phyloP scores from a whole-genome alignment of 2,329 filamentous ascomycete species.

The Alternaria panax region DNA sequence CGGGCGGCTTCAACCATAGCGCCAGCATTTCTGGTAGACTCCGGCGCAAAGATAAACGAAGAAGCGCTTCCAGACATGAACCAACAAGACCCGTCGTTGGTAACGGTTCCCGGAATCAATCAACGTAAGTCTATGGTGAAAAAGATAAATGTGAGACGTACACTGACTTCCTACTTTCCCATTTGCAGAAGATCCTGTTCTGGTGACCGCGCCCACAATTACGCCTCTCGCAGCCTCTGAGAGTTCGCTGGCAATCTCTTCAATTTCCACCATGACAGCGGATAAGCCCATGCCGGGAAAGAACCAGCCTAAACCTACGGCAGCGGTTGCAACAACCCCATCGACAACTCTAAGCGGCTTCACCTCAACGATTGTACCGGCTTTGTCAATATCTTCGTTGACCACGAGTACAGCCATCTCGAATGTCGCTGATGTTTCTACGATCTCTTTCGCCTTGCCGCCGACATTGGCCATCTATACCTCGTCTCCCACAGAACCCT shows the following conservation, averaged over 20 bases:
- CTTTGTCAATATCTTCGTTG: background rate
- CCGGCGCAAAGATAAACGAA: background rate
- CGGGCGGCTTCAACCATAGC: background rate
- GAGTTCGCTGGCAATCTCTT: background rate
- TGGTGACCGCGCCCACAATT: background rate
- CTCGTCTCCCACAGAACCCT: background rate
- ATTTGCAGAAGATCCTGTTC: background rate
- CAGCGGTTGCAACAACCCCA: constrained; percentile 1
- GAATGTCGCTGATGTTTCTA: background rate
- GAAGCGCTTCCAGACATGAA: constrained; percentile 14
- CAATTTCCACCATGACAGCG: background rate
- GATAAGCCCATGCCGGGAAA: constrained; percentile 15
- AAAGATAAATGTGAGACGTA: background rate
- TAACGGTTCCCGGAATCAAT: background rate
- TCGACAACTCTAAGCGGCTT: background rate
- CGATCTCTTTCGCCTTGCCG: background rate
- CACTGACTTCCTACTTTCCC: background rate
- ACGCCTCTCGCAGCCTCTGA: background rate
- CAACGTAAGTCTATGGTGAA: background rate
- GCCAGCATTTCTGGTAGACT: background rate
- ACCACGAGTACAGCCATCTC: background rate
- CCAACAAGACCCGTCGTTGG: constrained; percentile 5
- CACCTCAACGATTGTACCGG: background rate
- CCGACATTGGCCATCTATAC: background rate
- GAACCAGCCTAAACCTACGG: constrained; percentile 14